Conservation (phyloP, 2,329 filamentous ascomycete genomes). For the Monilinia aucupariae region DNA sequence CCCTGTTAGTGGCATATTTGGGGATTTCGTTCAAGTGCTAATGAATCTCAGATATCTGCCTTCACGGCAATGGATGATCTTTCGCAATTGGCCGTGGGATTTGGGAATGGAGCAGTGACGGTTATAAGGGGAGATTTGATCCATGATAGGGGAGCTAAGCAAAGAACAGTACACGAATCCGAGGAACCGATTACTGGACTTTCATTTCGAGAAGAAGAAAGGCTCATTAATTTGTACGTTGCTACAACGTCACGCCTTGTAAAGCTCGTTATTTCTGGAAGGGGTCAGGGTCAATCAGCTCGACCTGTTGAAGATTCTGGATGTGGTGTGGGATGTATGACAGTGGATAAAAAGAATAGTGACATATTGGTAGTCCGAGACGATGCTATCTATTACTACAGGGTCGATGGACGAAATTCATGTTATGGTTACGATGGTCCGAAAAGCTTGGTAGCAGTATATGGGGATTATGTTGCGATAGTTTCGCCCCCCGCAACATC, state of each 20-base stretch:
- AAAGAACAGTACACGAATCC: constrained; percentile 91
- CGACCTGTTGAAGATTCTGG: constrained; percentile 84
- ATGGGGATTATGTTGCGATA: constrained; percentile 79
- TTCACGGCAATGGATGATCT: constrained; percentile 84
- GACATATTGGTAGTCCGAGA: constrained; percentile 90
- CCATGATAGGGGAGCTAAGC: constrained; percentile 88
- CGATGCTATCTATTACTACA: constrained; percentile 94
- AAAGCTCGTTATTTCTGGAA: constrained; percentile 79
- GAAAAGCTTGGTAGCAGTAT: constrained; percentile 75
- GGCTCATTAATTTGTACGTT: constrained; percentile 76
- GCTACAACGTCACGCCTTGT: constrained; percentile 85
- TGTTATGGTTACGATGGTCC: constrained; percentile 88
- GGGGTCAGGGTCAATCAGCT: constrained; percentile 82
- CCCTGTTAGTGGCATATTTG: constrained; percentile 53
- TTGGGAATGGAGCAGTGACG: constrained; percentile 90
- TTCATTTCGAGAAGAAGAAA: constrained; percentile 59
- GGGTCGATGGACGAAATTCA: constrained; percentile 73
- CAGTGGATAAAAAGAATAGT: constrained; percentile 69
- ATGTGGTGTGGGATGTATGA: constrained; percentile 93
- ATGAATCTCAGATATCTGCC: constrained; percentile 62
- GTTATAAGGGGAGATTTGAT: constrained; percentile 91
- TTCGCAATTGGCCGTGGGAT: constrained; percentile 88
- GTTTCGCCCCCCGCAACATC: constrained; percentile 63
- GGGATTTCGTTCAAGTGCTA: background rate
- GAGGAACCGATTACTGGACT: constrained; percentile 94